Percentiles rank a stretch among this genome's conserved stretches.
phyloP scores from a whole-genome alignment of 1,284 basidiomycete species.

The Veloboletus limbatus region DNA sequence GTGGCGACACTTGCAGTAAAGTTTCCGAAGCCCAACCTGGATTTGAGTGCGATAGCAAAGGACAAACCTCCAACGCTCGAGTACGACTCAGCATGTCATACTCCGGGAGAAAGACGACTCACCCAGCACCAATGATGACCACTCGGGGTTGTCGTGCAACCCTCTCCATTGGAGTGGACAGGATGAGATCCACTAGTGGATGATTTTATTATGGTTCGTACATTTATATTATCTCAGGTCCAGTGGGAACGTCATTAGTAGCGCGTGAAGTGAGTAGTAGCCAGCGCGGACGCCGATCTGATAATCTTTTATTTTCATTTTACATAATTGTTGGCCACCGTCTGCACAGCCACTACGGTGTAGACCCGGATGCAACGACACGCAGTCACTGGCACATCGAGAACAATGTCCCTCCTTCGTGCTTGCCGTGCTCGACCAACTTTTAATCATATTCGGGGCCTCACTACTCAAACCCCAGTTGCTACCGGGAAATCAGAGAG shows the following conservation, averaged over 20 bases:
- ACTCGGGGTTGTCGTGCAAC: conserved; percentile 12
- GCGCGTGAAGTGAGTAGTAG: no score
- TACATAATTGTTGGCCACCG: no score
- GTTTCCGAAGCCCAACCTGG: conserved; percentile 17
- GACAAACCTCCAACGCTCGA: conserved; percentile 23
- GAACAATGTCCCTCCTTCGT: conserved; percentile 44
- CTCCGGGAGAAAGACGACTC: conserved; percentile 2
- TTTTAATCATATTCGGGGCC: conserved; percentile 19
- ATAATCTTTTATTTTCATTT: no score
- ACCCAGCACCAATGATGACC: conserved; percentile 27
- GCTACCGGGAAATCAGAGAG: conserved; percentile 25
- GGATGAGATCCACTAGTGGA: not conserved
- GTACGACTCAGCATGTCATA: conserved; percentile 6
- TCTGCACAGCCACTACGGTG: conserved; percentile 20
- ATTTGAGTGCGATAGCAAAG: conserved; percentile 24
- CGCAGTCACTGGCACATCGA: not conserved
- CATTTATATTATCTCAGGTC: conserved; percentile 11
- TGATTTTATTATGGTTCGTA: not conserved
- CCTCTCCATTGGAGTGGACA: conserved; percentile 8
- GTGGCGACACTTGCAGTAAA: conserved; percentile 20
- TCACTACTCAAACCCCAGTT: conserved; percentile 23
- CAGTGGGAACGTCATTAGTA: no score
- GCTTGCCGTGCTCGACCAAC: conserved; percentile 33
- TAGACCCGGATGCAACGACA: conserved; percentile 2
- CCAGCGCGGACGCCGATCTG: no score